Percentiles rank a stretch among this genome's conserved stretches.
Evolutionary conservation across 164 flowering plant species (phyloP).

Genomic region (Paratinospora sagittata): DNA sequence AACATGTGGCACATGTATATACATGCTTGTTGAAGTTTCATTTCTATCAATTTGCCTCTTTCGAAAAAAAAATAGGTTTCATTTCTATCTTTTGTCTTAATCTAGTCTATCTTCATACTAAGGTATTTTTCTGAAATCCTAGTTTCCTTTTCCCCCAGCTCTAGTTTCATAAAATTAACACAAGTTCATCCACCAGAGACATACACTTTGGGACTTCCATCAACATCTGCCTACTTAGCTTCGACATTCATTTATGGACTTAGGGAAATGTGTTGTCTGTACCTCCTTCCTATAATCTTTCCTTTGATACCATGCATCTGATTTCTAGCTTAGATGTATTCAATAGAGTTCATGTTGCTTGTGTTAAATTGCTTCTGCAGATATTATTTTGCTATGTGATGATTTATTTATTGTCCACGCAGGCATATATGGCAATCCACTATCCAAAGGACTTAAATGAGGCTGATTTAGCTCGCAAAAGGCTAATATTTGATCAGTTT

Average conservation of each 20-base stretch:
- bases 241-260: background rate
- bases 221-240: too few relatives aligned
- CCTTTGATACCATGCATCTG: background rate
- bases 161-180: background rate
- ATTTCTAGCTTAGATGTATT: background rate
- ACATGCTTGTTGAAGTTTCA: too few relatives aligned
- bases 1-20: too few relatives aligned
- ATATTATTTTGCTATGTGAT: background rate
- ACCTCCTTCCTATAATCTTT: background rate
- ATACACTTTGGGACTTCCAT: too few relatives aligned
- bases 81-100: too few relatives aligned
- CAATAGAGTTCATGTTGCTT: background rate
- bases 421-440: conserved; percentile 89
- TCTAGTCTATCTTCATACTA: too few relatives aligned
- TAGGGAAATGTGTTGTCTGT: background rate
- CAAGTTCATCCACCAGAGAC: too few relatives aligned
- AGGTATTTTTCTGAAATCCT: too few relatives aligned
- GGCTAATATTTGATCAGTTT: conserved; percentile 90
- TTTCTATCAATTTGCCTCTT: too few relatives aligned
- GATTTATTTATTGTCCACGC: conserved; percentile 10
- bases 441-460: conserved; percentile 57
- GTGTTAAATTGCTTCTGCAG: too few relatives aligned
- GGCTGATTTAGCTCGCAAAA: conserved; percentile 91
- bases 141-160: background rate
- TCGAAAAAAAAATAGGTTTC: too few relatives aligned